These are phyloP conservation scores for Austroboletus niveus DNA, from an alignment of 1,284 basidiomycete species.

Conservation along the genomic window DNA sequence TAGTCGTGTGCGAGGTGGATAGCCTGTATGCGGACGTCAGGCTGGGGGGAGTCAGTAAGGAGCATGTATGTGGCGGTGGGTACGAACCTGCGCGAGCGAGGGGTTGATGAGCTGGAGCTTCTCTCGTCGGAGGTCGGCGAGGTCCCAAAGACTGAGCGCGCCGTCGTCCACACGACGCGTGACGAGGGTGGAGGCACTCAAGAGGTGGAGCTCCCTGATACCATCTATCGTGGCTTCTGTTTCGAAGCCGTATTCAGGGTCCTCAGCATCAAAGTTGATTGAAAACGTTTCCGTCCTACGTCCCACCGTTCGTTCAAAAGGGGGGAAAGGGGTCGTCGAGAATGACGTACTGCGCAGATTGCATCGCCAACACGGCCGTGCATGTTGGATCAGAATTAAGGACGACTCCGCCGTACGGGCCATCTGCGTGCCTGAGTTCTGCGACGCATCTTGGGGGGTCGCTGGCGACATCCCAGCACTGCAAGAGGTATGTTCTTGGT, in stretches of 20 bases:
- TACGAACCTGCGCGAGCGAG: constrained; percentile 22
- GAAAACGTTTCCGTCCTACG: constrained; percentile 23
- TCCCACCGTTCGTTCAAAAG: not conserved
- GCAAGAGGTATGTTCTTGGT: constrained; percentile 36
- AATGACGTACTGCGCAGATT: constrained; percentile 37
- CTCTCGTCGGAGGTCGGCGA: constrained; percentile 21
- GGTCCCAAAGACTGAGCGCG: constrained; percentile 26
- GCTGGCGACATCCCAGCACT: constrained; percentile 51
- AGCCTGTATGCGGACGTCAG: constrained; percentile 36
- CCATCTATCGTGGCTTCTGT: constrained; percentile 34
- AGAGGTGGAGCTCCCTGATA: constrained; percentile 33
- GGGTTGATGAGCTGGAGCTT: constrained; percentile 27
- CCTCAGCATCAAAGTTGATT: constrained; percentile 21
- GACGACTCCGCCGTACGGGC: constrained; percentile 38
- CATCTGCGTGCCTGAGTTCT: constrained; percentile 29
- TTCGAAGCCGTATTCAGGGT: constrained; percentile 39
- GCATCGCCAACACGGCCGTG: constrained; percentile 38
- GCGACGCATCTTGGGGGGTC: constrained; percentile 38
- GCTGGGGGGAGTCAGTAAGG: constrained; percentile 1
- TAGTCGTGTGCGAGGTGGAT: constrained; percentile 41
- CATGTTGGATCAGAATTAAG: constrained; percentile 38
- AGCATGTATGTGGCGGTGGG: not conserved
- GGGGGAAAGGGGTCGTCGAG: not conserved
- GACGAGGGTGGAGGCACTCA: constrained; percentile 38
- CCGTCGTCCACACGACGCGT: constrained; percentile 33